These are phyloP conservation scores for Termitomyces sp. DNA, from an alignment of 768 basidiomycete species.

Conservation along the genomic window DNA sequence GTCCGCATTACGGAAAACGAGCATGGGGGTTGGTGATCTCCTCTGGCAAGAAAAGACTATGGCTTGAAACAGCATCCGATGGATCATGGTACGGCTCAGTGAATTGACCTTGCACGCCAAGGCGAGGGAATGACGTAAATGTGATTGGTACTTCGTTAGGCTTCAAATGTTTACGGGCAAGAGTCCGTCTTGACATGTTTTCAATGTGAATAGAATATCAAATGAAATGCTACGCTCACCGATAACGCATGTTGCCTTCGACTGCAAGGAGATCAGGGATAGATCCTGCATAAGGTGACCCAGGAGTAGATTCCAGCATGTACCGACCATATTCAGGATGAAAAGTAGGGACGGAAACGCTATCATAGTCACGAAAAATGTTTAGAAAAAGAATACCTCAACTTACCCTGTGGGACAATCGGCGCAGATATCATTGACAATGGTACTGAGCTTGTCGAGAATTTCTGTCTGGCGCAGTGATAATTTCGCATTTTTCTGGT, in stretches of 20 bases:
- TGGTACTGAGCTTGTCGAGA: constrained; percentile 65
- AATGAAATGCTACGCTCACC: constrained; percentile 37
- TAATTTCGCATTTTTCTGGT: constrained; percentile 73
- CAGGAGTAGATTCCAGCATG: constrained; percentile 98
- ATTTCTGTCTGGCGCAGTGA: constrained; percentile 97
- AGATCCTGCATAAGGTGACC: constrained; percentile 87
- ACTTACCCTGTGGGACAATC: constrained; percentile 59
- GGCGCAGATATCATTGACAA: constrained; percentile 59
- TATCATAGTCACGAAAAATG: constrained; percentile 20
- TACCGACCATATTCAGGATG: constrained; percentile 98
- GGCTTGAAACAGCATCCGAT: constrained; percentile 72
- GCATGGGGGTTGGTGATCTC: constrained; percentile 97
- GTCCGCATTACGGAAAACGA: constrained; percentile 76
- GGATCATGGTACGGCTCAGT: constrained; percentile 87
- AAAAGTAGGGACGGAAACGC: constrained; percentile 78
- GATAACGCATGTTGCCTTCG: constrained; percentile 91
- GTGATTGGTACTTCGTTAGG: constrained; percentile 87
- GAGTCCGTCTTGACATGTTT: constrained; percentile 52
- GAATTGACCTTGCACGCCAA: constrained; percentile 86
- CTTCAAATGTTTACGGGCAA: constrained; percentile 80
- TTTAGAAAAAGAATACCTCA: neutral
- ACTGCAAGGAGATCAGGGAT: constrained; percentile 84
- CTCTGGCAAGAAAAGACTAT: constrained; percentile 91
- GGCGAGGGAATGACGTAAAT: constrained; percentile 90
- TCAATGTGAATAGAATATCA: neutral